Percentiles rank a stretch among this genome's conserved stretches.
Conservation (phyloP, 2,329 filamentous ascomycete genomes). For the Diaporthe australafricana region DNA sequence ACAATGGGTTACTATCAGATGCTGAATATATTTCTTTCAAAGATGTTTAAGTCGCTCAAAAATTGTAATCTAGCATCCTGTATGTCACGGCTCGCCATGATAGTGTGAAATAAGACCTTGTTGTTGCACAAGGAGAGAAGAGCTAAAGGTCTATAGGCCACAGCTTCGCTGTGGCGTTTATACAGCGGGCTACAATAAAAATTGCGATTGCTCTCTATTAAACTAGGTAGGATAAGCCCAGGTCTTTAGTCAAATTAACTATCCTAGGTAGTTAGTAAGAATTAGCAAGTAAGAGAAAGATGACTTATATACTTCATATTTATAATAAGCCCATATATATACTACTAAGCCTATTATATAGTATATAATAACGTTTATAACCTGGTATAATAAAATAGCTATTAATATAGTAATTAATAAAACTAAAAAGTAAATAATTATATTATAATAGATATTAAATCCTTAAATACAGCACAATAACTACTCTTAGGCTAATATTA, state of each 20-base stretch:
- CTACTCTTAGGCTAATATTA: neutral
- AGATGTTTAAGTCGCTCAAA: neutral
- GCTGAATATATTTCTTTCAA: neutral
- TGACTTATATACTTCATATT: neutral
- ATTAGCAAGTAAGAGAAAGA: neutral
- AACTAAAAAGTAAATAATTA: neutral
- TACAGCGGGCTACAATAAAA: too few species aligned
- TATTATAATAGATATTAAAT: neutral
- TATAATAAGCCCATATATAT: neutral
- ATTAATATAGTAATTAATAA: neutral
- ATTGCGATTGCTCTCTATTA: too few species aligned
- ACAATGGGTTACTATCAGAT: too few species aligned
- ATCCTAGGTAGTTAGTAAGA: neutral
- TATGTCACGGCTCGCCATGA: too few species aligned
- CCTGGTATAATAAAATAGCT: neutral
- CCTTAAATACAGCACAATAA: neutral
- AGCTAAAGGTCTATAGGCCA: too few species aligned
- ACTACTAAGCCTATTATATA: neutral
- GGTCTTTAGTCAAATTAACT: neutral
- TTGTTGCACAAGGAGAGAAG: too few species aligned
- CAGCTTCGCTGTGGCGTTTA: too few species aligned
- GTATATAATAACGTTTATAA: neutral
- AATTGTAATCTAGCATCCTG: too few species aligned
- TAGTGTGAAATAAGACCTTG: too few species aligned
- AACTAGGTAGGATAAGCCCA: neutral